These are phyloP conservation scores for Leptomonas seymouri DNA, from an alignment of 208 protist species.

Conservation along the genomic window DNA sequence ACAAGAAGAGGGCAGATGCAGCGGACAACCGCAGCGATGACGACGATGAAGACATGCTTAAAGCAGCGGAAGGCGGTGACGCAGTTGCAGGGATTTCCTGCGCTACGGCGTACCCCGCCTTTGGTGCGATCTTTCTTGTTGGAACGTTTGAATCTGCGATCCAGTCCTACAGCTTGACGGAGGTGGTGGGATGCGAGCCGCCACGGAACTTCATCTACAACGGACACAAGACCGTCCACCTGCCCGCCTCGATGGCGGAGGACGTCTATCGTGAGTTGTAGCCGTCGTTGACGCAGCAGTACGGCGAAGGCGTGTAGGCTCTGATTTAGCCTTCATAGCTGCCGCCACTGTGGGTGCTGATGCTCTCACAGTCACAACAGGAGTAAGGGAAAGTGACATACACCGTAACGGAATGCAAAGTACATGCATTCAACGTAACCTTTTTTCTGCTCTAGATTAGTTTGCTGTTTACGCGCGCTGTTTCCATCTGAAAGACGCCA, in stretches of 20 bases:
- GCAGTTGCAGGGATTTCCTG: conserved; percentile 57
- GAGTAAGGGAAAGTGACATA: no score
- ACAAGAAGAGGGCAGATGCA: neutral
- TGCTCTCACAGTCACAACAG: no score
- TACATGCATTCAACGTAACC: no score
- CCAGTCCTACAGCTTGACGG: conserved; percentile 61
- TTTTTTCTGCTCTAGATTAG: neutral
- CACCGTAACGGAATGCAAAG: no score
- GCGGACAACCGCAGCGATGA: neutral
- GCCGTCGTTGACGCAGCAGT: neutral
- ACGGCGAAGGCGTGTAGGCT: no score
- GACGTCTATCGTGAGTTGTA: conserved; percentile 35
- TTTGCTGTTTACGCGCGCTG: neutral
- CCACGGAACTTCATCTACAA: conserved; percentile 78
- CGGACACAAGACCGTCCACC: conserved; percentile 71
- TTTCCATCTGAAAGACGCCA: neutral
- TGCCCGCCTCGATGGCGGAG: conserved; percentile 37
- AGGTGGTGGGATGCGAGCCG: conserved; percentile 72
- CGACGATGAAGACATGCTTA: conserved; percentile 1
- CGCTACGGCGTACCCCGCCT: conserved; percentile 54
- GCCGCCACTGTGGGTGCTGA: no score
- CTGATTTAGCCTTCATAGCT: no score
- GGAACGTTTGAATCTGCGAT: conserved; percentile 71
- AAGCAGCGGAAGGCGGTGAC: conserved; percentile 20
- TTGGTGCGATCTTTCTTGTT: conserved; percentile 73